phyloP scores from a whole-genome alignment of 1,284 basidiomycete species.

The Neonothopanus nambi region DNA sequence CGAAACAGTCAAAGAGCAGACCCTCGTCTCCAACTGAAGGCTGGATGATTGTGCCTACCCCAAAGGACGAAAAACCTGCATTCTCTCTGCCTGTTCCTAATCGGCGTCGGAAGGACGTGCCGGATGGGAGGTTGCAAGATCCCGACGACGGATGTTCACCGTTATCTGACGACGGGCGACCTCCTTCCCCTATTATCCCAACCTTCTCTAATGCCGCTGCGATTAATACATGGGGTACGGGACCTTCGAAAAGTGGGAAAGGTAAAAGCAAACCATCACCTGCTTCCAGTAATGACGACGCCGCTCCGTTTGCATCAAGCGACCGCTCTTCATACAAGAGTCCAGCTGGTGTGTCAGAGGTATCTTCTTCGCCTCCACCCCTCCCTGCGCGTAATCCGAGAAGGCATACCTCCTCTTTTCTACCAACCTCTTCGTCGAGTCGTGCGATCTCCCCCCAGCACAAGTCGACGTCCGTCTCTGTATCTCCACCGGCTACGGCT shows the following conservation, averaged over 20 bases:
- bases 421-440: neutral
- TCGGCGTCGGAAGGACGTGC: slow-evolving; percentile 9
- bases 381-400: slow-evolving; percentile 16
- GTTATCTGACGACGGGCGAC: slow-evolving; percentile 11
- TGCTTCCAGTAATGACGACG: neutral
- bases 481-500: too few species aligned
- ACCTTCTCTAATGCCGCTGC: slow-evolving; percentile 34
- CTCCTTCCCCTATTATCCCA: slow-evolving; percentile 35
- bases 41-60: slow-evolving; percentile 33
- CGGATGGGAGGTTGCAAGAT: slow-evolving; percentile 8
- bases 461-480: too few species aligned
- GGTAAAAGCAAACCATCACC: neutral
- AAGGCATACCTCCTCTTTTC: slow-evolving; percentile 18
- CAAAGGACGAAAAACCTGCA: slow-evolving; percentile 29
- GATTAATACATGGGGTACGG: slow-evolving; percentile 31
- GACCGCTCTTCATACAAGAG: neutral
- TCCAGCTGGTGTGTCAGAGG: neutral
- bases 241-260: neutral
- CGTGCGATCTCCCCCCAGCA: neutral
- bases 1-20: neutral
- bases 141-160: slow-evolving; percentile 10
- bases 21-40: slow-evolving; percentile 21
- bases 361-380: neutral
- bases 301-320: neutral
- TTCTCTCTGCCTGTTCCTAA: slow-evolving; percentile 34